phyloP scores from a whole-genome alignment of 2,329 filamentous ascomycete species.

The Myotisia sp. region DNA sequence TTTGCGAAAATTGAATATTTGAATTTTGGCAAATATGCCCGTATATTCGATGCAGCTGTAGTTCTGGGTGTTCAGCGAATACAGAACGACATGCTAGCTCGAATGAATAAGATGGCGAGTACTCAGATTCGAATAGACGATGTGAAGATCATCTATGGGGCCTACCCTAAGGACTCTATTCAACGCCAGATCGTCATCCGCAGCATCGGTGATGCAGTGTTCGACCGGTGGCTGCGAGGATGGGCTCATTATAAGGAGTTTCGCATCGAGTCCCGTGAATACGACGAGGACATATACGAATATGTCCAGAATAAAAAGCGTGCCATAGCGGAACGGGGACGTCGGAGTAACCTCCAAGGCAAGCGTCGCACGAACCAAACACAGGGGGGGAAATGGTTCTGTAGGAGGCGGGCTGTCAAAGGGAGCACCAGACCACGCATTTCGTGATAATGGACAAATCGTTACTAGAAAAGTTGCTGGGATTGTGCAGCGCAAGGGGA shows the following conservation, averaged over 20 bases:
- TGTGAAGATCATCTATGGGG: conserved; percentile 10
- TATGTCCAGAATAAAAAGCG: conserved; percentile 8
- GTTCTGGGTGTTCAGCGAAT: conserved; percentile 6
- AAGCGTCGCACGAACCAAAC: not conserved
- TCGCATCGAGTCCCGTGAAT: conserved; percentile 8
- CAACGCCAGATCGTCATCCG: conserved; percentile 11
- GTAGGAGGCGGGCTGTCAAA: too few relatives aligned
- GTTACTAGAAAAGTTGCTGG: conserved; percentile 9
- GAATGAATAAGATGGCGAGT: conserved; percentile 11
- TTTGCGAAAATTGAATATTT: conserved; percentile 8
- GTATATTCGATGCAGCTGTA: conserved; percentile 10
- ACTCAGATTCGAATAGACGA: conserved; percentile 9
- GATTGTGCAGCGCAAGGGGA: conserved; percentile 9
- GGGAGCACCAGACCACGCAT: too few relatives aligned
- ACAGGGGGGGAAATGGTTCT: not conserved
- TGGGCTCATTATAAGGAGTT: conserved; percentile 12
- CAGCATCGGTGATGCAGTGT: conserved; percentile 12
- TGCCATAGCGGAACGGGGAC: conserved; percentile 3
- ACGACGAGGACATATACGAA: conserved; percentile 11
- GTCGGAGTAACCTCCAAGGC: too few relatives aligned
- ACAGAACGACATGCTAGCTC: conserved; percentile 7
- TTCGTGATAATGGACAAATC: conserved; percentile 5
- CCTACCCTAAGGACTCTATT: conserved; percentile 6
- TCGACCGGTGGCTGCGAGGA: conserved; percentile 9
- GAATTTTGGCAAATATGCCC: conserved; percentile 10